Evolutionary conservation across 164 flowering plant genomes (phyloP).

Genomic region (Stephania japonica): DNA sequence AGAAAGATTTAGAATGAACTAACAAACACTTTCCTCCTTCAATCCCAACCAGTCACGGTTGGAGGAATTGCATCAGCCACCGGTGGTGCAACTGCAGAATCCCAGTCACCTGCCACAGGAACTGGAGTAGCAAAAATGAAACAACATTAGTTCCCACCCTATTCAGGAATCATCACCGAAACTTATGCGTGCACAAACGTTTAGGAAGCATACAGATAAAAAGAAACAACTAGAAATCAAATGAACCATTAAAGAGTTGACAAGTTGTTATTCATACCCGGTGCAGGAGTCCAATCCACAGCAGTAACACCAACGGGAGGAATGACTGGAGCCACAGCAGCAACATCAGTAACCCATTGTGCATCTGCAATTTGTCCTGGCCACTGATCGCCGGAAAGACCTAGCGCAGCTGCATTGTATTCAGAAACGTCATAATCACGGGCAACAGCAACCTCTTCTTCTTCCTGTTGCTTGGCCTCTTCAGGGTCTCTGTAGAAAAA

Average conservation of each 20-base stretch:
- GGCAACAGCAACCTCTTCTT: conserved; percentile 41
- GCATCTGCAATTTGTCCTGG: conserved; percentile 27
- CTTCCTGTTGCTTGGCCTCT: conserved; percentile 53
- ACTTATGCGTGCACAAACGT: too few relatives aligned
- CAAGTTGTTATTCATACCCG: conserved; percentile 23
- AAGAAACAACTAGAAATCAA: too few relatives aligned
- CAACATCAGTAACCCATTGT: conserved; percentile 40
- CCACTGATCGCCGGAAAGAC: conserved; percentile 33
- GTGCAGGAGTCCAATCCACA: conserved; percentile 27
- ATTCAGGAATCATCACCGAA: not conserved
- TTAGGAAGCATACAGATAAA: too few relatives aligned
- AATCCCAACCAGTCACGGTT: conserved; percentile 27
- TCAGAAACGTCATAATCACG: conserved; percentile 36
- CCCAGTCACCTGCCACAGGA: conserved; percentile 19
- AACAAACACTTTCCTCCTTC: not conserved
- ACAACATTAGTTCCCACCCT: not conserved
- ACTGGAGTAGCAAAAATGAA: not conserved
- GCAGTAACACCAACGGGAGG: conserved; percentile 26
- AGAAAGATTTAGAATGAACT: not conserved
- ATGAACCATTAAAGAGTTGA: too few relatives aligned
- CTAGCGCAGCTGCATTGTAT: conserved; percentile 17
- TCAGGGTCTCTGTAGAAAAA: conserved; percentile 84
- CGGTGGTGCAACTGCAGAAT: conserved; percentile 22
- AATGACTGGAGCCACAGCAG: conserved; percentile 16
- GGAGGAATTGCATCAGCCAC: not conserved